Conservation (phyloP, 225 moss, liverwort and hornwort species). For the Marchantia paleacea region DNA sequence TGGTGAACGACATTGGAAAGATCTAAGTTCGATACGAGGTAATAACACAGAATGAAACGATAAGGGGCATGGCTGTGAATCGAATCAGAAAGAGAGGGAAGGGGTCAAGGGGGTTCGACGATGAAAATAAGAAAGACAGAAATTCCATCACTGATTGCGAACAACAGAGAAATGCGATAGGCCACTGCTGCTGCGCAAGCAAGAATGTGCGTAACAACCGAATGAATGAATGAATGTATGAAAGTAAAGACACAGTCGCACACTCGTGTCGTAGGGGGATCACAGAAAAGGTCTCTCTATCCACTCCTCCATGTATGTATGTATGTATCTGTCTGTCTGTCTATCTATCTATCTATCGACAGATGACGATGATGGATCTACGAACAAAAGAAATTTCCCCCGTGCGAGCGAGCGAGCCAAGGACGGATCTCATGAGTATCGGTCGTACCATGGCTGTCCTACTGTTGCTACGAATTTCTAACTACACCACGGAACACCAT, state of each 20-base stretch:
- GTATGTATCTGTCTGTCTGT: too few species aligned
- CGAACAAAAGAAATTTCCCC: conserved; percentile 7
- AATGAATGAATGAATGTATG: neutral
- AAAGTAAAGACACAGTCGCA: neutral
- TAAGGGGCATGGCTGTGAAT: neutral
- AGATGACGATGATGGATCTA: neutral
- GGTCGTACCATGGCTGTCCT: conserved; percentile 9
- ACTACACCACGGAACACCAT: conserved; percentile 8
- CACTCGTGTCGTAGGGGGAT: conserved; percentile 1
- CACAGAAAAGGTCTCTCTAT: neutral
- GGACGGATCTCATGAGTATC: conserved; percentile 17
- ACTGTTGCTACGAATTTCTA: conserved; percentile 4
- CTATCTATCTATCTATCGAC: neutral
- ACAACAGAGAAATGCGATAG: neutral
- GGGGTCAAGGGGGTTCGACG: neutral
- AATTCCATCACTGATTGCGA: neutral
- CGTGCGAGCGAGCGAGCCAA: neutral
- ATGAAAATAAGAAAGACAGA: neutral
- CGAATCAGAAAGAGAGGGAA: neutral
- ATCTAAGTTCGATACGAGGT: neutral
- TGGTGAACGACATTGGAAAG: too few species aligned
- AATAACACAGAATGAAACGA: neutral
- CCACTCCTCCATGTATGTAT: too few species aligned
- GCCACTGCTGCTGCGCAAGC: neutral
- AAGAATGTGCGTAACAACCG: neutral